Base-by-base conservation (phyloP, 768 basidiomycete species). In the Amanita pseudoporphyria region DNA sequence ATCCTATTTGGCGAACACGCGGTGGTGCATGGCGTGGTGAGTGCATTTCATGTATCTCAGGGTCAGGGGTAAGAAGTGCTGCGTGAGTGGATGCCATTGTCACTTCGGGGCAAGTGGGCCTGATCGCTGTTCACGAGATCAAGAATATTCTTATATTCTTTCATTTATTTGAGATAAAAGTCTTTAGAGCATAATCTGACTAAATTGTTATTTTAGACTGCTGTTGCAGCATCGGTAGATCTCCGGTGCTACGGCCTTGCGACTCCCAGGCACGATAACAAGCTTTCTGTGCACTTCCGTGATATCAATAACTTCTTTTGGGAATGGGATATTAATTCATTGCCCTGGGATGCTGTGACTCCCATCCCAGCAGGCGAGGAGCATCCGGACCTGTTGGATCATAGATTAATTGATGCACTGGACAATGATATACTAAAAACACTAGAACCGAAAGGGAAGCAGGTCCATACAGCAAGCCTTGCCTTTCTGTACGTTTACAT, bases 1-100 rank as follows among this genome's bases (percentile, higher is more conserved):
- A 98, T 99, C 56, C 65, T 99, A 54, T 99, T 98, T 56, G 96
- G 96, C 42, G 96, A 99, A 67, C 96, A 99, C 65, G 95, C 96
- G 14, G 96, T 99, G 45, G 96, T 99, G 16, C 85, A 98, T 63
- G 96, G 96, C 47, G 86, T 92, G 45, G 92, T 93, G 62, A 74
- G 89, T 81, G 26, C 30, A 54, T 13, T 51, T 54, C 26, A 47
- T 31, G 26, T 35, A 40, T 46, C 24, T 51, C 56, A 57, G 52
- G 53, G 31, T 47, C 56, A 56, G 55, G 56, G 41, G 45, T 49
- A 46, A 49, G 38, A 47, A 47, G 46, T 37, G 14, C 46, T 3
- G 9, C 21, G 19, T 12, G n/a, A 49, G 47, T 28, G 38, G 28
- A 31, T 41, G 39, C 39, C 30, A 32, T 28, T 47, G 46, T 38